Evolutionary conservation across 768 basidiomycete species (phyloP), one percentile per base, ranked within the genome.

Genomic region (Lactarius psammicola): DNA sequence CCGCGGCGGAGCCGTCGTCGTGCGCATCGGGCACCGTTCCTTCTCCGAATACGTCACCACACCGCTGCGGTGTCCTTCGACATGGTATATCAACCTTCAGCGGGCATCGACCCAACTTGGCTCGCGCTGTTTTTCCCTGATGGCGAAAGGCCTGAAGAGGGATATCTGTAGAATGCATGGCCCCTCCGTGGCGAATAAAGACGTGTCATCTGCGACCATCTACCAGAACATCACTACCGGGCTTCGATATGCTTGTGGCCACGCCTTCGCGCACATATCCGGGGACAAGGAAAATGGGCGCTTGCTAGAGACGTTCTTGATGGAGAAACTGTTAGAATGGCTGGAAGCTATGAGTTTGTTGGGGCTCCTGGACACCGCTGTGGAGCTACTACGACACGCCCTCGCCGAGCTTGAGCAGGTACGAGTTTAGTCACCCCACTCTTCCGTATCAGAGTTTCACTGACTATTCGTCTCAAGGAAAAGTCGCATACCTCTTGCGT

Each of bases 11-110:
- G 60, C 49, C n/a, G 30, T 65, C 44, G 30, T 57, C 15, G 67
- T 66, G 9, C 64, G 67, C 40, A 59, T 62, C 49, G 59, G 23
- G n/a, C 67, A 66, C 23, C 40, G 60, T 0, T 62, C 60, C 54
- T 68, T 68, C 28, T 59, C 38, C 38, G 67, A 68, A 33, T 68
- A 61, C 44, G 51, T 66, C 51, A 66, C 67, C 10, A 54, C 64
- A 10, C 55, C 9, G 40, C 15, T 28, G 7, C 64, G 67, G 2
- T 68, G 67, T 54, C 61, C 61, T 13, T 18, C 61, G 8, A 42
- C 5, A 9, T 63, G 65, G 65, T 63, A 62, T 15, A 59, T 66
- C 31, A 51, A 63, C 18, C 36, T 44, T 18, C 23, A 59, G 20
- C n/a, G 33, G 4, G 49, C 60, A 34, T 62, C 65, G 28, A 51